These are phyloP conservation scores for Gracilariopsis chorda DNA, from an alignment of 23 red algal genomes.

Conservation along the genomic window DNA sequence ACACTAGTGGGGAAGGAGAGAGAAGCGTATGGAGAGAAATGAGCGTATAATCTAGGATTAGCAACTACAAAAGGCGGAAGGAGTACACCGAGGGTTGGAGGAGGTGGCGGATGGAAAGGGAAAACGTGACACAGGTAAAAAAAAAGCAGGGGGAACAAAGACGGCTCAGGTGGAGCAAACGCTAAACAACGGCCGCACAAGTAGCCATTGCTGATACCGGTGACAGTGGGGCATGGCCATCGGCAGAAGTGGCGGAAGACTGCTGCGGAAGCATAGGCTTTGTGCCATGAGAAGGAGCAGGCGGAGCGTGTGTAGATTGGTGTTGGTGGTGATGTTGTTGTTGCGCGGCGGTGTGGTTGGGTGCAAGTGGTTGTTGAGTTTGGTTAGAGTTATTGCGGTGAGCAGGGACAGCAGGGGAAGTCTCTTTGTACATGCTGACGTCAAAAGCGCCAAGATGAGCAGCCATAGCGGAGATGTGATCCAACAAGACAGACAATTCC, in stretches of 20 bases:
- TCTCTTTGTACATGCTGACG: constrained; percentile 58
- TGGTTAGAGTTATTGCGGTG: background rate
- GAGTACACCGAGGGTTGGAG: background rate
- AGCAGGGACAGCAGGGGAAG: background rate
- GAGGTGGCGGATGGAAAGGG: background rate
- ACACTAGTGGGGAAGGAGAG: background rate
- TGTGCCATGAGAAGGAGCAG: background rate
- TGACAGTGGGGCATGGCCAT: background rate
- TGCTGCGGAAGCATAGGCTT: background rate
- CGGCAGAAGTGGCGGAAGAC: background rate
- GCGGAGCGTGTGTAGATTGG: background rate
- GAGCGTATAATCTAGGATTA: background rate
- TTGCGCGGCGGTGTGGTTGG: background rate
- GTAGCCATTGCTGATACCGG: background rate
- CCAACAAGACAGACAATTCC: constrained; percentile 54
- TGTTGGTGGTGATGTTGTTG: background rate
- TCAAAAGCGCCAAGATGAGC: constrained; percentile 8
- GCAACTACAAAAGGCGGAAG: background rate
- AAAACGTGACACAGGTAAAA: too few relatives aligned
- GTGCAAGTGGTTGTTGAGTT: background rate
- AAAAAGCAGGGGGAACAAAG: too few relatives aligned
- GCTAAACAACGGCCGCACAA: background rate
- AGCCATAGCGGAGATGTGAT: constrained; percentile 55
- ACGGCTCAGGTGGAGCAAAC: too few relatives aligned
- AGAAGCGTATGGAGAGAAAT: background rate